Base-by-base conservation (phyloP, 2,329 filamentous ascomycete species). In the Mycosphaerella sp. region DNA sequence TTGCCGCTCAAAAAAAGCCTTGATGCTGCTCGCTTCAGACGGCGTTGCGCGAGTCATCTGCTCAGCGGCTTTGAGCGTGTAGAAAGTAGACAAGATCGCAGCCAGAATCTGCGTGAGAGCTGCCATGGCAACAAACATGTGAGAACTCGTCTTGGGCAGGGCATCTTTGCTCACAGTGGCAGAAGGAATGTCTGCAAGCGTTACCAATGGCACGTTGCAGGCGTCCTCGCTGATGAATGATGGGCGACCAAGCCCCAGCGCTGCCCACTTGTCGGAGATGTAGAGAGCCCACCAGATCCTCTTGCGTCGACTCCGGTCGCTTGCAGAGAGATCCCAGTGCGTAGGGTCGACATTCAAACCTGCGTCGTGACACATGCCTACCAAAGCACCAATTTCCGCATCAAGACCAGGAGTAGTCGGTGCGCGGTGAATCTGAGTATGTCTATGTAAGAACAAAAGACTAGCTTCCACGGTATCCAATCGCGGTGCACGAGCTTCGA, bases 231-330 rank as follows among this genome's bases (percentile, higher is more conserved):
- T 57, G 14, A 62, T 55, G 45, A 59, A 61, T 3, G 53, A 57
- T 2, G 60, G 60, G 8, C 60, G 55, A 10, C 60, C 60, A 9
- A 62, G 57, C 3, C 59, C 57, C 9, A 61, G 43, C 29, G 60
- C 59, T 4, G 55, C 44, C 60, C 60, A 62, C 45, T 61, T 60
- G 38, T 61, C 60, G 10, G 48, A 42, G 6, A 61, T 58, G 46
- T 58, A 61, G 6, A 57, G n/a, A 2, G 59, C 57, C 55, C 55
- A 61, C 60, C 60, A 62, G n/a, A 62, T 56, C 12, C 60, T 54
- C 42, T 59, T 62, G 9, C 60, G 48, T 10, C 60, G 54, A 38
- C 49, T 58, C 6, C 54, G 44, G 41, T 61, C 57, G 2, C 47
- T 38, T 6, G 47, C 23, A 4, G 59, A 57, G 7, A 62, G 40